These are phyloP conservation scores for Colletotrichum tabaci DNA, from an alignment of 2,329 filamentous ascomycete genomes.

Conservation along the genomic window DNA sequence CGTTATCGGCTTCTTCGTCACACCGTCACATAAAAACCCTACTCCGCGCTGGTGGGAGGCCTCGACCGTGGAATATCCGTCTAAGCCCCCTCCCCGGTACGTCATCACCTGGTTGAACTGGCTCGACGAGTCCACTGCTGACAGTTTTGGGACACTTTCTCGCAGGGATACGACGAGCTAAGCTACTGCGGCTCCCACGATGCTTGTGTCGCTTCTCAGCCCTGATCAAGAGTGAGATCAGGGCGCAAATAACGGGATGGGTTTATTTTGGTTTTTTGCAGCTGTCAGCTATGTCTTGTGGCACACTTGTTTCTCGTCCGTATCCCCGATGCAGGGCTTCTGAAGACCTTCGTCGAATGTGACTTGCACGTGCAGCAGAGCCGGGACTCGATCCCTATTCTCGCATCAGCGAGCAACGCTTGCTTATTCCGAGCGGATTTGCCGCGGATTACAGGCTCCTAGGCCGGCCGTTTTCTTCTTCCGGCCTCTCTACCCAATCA, in stretches of 20 bases:
- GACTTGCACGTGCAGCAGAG: slow-evolving; percentile 32
- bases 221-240: too few species aligned
- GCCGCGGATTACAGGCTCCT: slow-evolving; percentile 18
- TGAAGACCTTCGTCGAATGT: slow-evolving; percentile 36
- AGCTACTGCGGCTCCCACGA: slow-evolving; percentile 4
- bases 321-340: slow-evolving; percentile 33
- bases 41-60: background rate
- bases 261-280: too few species aligned
- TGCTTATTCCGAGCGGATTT: slow-evolving; percentile 29
- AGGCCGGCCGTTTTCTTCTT: slow-evolving; percentile 25
- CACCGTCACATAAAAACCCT: background rate
- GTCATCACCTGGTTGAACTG: background rate
- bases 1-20: background rate
- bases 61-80: too few species aligned
- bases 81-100: background rate
- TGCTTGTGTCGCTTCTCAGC: too few species aligned
- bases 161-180: slow-evolving; percentile 5
- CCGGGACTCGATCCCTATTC: background rate
- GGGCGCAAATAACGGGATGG: too few species aligned
- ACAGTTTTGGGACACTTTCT: background rate
- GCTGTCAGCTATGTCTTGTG: background rate
- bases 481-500: slow-evolving; percentile 1
- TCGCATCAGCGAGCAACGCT: slow-evolving; percentile 13
- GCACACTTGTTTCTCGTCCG: slow-evolving; percentile 1
- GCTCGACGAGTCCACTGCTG: background rate